These are phyloP conservation scores for Carallia pectinifolia DNA, from an alignment of 345 rosid species.

Conservation along the genomic window DNA sequence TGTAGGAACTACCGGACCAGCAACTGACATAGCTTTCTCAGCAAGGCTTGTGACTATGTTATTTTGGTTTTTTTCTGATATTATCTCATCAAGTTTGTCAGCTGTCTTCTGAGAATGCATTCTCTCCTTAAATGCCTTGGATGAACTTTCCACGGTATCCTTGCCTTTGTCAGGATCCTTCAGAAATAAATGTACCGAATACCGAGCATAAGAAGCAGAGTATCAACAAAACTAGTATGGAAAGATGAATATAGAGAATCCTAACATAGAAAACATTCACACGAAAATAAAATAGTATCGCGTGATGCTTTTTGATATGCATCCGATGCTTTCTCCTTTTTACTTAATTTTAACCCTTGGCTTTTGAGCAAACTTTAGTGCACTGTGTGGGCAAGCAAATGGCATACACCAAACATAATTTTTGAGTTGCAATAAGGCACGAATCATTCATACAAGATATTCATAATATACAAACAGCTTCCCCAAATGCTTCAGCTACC, in stretches of 20 bases:
- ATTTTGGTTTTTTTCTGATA: constrained; percentile 39
- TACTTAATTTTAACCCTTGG: too few species aligned
- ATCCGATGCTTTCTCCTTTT: too few species aligned
- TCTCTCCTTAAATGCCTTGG: constrained; percentile 35
- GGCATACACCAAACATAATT: too few species aligned
- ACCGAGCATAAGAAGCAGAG: constrained; percentile 6
- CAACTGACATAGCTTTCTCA: constrained; percentile 93
- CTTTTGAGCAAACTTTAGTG: too few species aligned
- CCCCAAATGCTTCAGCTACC: too few species aligned
- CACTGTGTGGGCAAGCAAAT: too few species aligned
- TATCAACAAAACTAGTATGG: background rate
- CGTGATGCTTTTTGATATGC: too few species aligned
- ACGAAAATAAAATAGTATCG: too few species aligned
- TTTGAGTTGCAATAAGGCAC: too few species aligned
- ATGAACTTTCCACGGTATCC: constrained; percentile 27
- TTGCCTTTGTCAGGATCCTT: constrained; percentile 37
- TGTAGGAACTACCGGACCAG: constrained; percentile 93
- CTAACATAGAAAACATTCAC: too few species aligned
- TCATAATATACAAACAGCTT: too few species aligned
- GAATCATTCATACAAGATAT: too few species aligned
- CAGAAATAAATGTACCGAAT: constrained; percentile 2
- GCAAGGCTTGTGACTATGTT: constrained; percentile 74
- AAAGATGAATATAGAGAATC: background rate
- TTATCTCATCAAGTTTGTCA: constrained; percentile 37
- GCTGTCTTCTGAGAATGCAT: constrained; percentile 34